Evolutionary conservation across 805 yeast species (phyloP).

Genomic region (Ogataea paradorogensis): DNA sequence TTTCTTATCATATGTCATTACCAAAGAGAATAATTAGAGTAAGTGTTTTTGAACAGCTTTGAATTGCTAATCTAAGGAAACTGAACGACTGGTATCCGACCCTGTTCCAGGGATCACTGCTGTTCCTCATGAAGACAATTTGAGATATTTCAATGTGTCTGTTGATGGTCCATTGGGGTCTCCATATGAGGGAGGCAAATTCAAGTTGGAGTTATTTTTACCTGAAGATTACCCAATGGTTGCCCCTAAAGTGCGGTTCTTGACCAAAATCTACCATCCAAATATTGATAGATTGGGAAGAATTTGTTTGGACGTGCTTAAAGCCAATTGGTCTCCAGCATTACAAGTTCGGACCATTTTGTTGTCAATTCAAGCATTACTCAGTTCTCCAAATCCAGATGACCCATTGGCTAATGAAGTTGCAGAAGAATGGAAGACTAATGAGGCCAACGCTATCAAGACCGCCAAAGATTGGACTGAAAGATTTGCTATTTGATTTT

Average conservation of each 20-base stretch:
- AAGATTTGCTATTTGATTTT: constrained; percentile 45
- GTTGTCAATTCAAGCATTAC: constrained; percentile 85
- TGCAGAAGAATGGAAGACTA: constrained; percentile 92
- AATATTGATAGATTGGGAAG: constrained; percentile 94
- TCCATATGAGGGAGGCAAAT: constrained; percentile 82
- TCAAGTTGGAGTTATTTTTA: constrained; percentile 78
- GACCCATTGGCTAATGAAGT: constrained; percentile 98
- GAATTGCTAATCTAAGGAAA: constrained; percentile 50
- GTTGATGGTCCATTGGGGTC: constrained; percentile 89
- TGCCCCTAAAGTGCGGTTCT: constrained; percentile 92
- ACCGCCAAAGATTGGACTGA: constrained; percentile 79
- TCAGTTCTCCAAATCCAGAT: constrained; percentile 97
- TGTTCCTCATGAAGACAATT: constrained; percentile 87
- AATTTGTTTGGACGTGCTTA: constrained; percentile 91
- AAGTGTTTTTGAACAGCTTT: constrained; percentile 24
- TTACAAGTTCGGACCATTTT: constrained; percentile 90
- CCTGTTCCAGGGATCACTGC: constrained; percentile 97
- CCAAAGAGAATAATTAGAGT: constrained; percentile 92
- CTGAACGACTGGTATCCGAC: constrained; percentile 86
- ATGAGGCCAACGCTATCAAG: constrained; percentile 73
- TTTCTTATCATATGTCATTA: constrained; percentile 45
- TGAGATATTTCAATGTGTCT: constrained; percentile 88
- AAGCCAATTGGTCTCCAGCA: constrained; percentile 97
- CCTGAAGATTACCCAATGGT: constrained; percentile 99
- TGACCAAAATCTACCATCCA: constrained; percentile 94